Evolutionary conservation across 2,329 filamentous ascomycete species (phyloP), one percentile per base, ranked within the genome.

Genomic region (Elsinoe fawcettii): DNA sequence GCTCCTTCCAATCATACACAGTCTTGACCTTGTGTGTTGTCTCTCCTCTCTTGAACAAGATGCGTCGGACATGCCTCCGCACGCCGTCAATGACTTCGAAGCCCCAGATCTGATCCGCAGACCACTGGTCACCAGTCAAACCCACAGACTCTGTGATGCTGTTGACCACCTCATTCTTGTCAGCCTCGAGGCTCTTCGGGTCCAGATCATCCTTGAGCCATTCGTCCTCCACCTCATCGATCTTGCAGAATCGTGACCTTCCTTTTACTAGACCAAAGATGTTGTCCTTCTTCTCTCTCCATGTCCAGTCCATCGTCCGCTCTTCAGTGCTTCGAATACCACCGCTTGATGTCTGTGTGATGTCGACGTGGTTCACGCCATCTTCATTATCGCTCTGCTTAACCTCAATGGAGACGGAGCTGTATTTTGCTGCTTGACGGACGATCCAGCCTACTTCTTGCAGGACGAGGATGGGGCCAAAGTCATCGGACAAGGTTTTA

Each of bases 211-310:
- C 70, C 61, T 75, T 76, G 56, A 85, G 75, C 58, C 73, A 81
- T 3, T 76, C 80, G 37, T 77, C 72, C 4, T 69, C 65, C 11
- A 71, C 60, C 11, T 73, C 70, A 41, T 65, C 66, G 49, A 71
- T 63, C 59, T 74, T 73, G 41, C 69, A 71, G 8, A 73, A 62
- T 34, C 73, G 75, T 72, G 43, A 78, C 81, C 60, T 77, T 77
- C 58, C 88, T 54, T 75, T 75, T 61, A 93, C 79, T 57, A 73
- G 74, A 59, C 90, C 90, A 69, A 95, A 96, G 63, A 95, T 80
- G 77, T 84, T 85, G 75, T 96, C 90, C 22, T 74, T 75, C 75
- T 91, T 88, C 61, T 81, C 79, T 64, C 86, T 84, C 56, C 72
- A 77, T 22, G 71, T 69, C 73, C 78, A 83, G 67, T 86, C 78